phyloP scores from a whole-genome alignment of 768 basidiomycete genomes.

The Trametes gibbosa region DNA sequence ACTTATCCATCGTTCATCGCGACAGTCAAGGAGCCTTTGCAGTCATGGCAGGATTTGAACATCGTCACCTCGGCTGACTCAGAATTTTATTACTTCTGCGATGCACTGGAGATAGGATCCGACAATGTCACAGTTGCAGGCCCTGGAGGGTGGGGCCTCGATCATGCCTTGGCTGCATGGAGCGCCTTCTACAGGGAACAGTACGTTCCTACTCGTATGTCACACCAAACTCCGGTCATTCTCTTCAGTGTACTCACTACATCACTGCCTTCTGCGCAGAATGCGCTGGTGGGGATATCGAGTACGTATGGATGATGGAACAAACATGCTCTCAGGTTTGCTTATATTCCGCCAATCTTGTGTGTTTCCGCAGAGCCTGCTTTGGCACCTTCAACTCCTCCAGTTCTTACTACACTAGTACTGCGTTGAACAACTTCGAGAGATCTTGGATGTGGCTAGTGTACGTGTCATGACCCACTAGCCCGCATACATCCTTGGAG shows the following conservation, averaged over 20 bases:
- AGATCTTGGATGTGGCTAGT: constrained; percentile 75
- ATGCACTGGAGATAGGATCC: constrained; percentile 57
- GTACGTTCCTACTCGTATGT: constrained; percentile 43
- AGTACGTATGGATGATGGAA: neutral
- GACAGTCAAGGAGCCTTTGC: constrained; percentile 40
- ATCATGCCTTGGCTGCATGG: constrained; percentile 61
- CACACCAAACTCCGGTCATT: neutral
- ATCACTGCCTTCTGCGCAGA: neutral
- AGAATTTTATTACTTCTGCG: constrained; percentile 57
- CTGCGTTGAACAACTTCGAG: constrained; percentile 43
- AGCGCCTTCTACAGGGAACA: constrained; percentile 50
- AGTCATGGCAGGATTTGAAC: constrained; percentile 58
- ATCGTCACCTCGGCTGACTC: neutral
- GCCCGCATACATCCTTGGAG: constrained; percentile 39
- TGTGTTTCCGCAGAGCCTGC: constrained; percentile 44
- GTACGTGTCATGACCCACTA: constrained; percentile 37
- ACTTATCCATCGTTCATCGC: no score
- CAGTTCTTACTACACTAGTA: constrained; percentile 46
- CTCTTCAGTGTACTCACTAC: constrained; percentile 32
- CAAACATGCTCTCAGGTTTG: neutral
- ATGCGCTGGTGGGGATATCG: constrained; percentile 16
- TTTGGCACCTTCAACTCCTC: constrained; percentile 38
- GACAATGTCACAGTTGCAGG: constrained; percentile 45
- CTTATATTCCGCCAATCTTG: constrained; percentile 29
- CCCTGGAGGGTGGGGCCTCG: constrained; percentile 55